Conservation (phyloP, 2,329 filamentous ascomycete species). For the Fusarium sp. region DNA sequence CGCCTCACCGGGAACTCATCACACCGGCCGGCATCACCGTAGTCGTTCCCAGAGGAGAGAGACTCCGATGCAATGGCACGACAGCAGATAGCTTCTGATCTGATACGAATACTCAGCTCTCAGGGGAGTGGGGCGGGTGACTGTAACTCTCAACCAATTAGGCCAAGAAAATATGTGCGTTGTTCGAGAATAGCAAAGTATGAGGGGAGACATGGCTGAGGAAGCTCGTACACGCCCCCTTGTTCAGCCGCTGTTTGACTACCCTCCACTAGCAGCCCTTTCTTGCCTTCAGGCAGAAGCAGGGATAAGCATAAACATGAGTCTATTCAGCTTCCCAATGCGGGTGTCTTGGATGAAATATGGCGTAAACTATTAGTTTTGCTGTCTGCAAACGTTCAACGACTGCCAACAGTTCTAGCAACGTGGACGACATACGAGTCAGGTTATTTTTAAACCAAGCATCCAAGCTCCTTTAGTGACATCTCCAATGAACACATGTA, state of each 20-base stretch:
- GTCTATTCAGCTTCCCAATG: conserved; percentile 25
- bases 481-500: not conserved
- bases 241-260: not conserved
- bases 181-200: not conserved
- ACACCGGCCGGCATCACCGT: not conserved
- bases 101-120: conserved; percentile 33
- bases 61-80: conserved; percentile 33
- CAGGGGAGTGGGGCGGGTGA: not conserved
- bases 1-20: conserved; percentile 38
- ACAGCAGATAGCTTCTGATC: conserved; percentile 34
- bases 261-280: not conserved
- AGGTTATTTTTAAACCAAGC: conserved; percentile 18
- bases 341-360: not conserved
- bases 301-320: conserved; percentile 8
- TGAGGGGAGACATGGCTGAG: not conserved
- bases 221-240: not conserved
- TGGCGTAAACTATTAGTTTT: not conserved
- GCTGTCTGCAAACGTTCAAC: not conserved
- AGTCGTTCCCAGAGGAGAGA: not conserved
- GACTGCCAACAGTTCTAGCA: not conserved
- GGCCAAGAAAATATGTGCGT: not conserved
- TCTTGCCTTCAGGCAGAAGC: not conserved
- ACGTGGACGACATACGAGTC: conserved; percentile 7
- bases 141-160: not conserved
- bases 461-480: no score